Evolutionary conservation across 352 stramenopile genomes (phyloP), one percentile per base, ranked within the genome.

Genomic region (Pythium plurisporium): DNA sequence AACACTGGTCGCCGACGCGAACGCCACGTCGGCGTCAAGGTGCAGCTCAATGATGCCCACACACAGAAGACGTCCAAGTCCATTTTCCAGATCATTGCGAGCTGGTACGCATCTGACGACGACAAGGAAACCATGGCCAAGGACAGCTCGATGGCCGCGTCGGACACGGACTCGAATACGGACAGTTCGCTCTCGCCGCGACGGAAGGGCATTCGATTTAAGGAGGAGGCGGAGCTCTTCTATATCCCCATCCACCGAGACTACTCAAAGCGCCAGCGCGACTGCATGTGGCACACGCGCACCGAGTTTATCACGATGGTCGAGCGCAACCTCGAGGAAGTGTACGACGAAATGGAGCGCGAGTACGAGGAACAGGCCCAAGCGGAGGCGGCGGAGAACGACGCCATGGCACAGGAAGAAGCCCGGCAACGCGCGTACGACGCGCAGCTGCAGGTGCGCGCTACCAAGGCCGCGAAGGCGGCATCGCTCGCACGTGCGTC

Each of bases 261-360:
- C 65, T 91, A 92, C 63, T 91, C 85, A 34, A 91, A 91, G 73
- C 82, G 81, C 17, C 85, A 94, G 59, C 80, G 85, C 19, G 81
- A 92, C 38, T 82, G 79, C 46, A 91, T 94, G 81, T 94, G 85
- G 85, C 83, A 87, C 37, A 87, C 82, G 6, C 82, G 85, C 8
- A 25, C 69, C n/a, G 82, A 94, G 57, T 93, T 94, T 48, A 73
- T 94, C 20, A 59, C 80, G 5, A 94, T 94, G 85, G 85, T 94
- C n/a, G 85, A 94, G 67, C 85, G 82, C 36, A 94, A 94, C 41
- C 60, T 94, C 27, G 85, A 94, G 22, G 73, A 81, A 22, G 82
- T 94, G 41, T 94, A 94, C 55, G 85, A 92, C 8, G 85, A 93
- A 49, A 91, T 94, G 76, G 85, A 94, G 64, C 81, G 79, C 33